Evolutionary conservation across 2,329 filamentous ascomycete species (phyloP).

Genomic region (Coniochaeta hoffmannii): DNA sequence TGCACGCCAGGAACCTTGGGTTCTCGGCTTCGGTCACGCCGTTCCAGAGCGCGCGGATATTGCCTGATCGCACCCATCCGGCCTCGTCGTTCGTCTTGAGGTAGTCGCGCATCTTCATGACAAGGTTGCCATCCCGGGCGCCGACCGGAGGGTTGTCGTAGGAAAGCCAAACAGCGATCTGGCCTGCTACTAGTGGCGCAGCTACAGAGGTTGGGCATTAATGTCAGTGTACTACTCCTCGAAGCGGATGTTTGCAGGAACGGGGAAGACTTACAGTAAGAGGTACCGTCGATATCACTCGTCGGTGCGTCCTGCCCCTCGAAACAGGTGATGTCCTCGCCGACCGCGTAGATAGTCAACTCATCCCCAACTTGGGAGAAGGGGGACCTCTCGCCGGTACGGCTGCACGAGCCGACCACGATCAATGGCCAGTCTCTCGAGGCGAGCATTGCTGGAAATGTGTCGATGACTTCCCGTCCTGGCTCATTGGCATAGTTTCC

Average conservation of each 20-base stretch:
- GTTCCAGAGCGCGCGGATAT: not conserved
- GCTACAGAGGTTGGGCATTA: not conserved
- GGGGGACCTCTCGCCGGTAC: not conserved
- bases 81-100: not conserved
- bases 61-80: not conserved
- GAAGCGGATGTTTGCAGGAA: not conserved
- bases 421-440: not conserved
- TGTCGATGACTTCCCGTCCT: not conserved
- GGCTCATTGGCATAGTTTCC: not conserved
- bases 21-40: not conserved
- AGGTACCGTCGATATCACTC: not conserved
- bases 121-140: not conserved
- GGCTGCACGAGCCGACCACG: not conserved
- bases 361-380: not conserved
- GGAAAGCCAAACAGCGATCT: not conserved
- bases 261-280: not conserved
- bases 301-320: not conserved
- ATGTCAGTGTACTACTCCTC: not conserved
- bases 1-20: not conserved
- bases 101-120: not conserved
- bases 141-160: not conserved
- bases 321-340: not conserved
- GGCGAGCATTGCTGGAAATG: not conserved
- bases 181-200: not conserved
- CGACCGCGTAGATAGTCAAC: not conserved